Evolutionary conservation across 148 eudicot species (phyloP), one percentile per base, ranked within the genome.

Genomic region (Fagopyrum esculentum): DNA sequence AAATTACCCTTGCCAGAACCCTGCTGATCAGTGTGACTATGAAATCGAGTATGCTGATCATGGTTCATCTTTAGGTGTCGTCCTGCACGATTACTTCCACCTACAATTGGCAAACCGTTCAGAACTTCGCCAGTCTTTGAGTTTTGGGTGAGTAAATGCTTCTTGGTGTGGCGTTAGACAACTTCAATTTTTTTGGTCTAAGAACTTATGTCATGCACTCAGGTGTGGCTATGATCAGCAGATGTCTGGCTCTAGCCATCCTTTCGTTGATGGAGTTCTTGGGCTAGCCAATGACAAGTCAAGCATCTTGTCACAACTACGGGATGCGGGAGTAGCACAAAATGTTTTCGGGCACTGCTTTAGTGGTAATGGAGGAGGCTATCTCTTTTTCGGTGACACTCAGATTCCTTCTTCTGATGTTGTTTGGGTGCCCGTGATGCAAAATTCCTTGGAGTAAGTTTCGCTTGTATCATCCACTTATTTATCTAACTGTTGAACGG

Each of bases 291-390:
- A 76, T 72, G 91, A 90, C 6, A 86, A 86, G 80, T 88, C 86
- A 17, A 92, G 94, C 86, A 80, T 95, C 17, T 71, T 89, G 72
- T 78, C 89, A 48, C 99, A 95, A 77, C 79, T 95, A 44, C 72
- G 79, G 55, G 83, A 78, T 40, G 59, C 81, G 61, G 89, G 87
- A 73, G 47, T 90, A 44, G 83, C 84, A 4, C 80, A 81, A 81
- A 88, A 92, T 78, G 91, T 92, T 43, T 78, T 92, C 71, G 97
- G 97, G 46, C 97, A 92, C 78, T 95, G 99, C 75, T 82, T 95
- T 60, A 84, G 96, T 59, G 76, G 80, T 57, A 86, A 87, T 82
- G 97, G 94, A 76, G 97, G 92, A 56, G 98, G 99, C 11, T 90
- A 80, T 79, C 82, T 92, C 52, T 92, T 89, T 84, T 82, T 95